Percentiles rank a stretch among this genome's conserved stretches.
Conservation (phyloP, 352 stramenopile genomes). For the Globisporangium okanoganense region DNA sequence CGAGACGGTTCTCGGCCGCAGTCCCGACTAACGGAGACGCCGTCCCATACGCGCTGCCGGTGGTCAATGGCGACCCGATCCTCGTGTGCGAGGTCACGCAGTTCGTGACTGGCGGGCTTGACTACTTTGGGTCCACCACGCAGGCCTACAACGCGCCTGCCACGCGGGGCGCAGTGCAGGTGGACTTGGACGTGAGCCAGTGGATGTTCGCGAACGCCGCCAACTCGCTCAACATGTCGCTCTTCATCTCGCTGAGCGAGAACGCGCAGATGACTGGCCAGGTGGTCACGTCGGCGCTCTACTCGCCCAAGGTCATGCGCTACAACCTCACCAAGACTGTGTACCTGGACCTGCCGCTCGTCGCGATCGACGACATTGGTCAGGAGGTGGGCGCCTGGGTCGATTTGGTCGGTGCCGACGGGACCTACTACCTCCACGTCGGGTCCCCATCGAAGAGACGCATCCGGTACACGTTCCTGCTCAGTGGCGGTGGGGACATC, state of each 20-base stretch:
- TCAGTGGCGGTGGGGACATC: not conserved
- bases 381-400: not conserved
- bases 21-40: not conserved
- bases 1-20: not conserved
- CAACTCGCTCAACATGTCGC: not conserved
- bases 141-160: not conserved
- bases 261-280: not conserved
- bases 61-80: not conserved
- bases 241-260: not conserved
- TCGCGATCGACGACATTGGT: not conserved
- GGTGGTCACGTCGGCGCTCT: not conserved
- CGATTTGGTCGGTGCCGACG: not conserved
- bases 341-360: not conserved
- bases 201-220: not conserved
- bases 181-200: not conserved
- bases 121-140: not conserved
- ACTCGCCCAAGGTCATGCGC: not conserved
- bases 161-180: not conserved
- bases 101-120: not conserved
- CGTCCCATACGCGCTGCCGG: not conserved
- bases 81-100: not conserved
- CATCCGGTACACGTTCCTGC: constrained; percentile 6
- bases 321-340: not conserved
- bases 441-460: not conserved
- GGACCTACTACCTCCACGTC: constrained; percentile 7